Conservation (phyloP, 2,329 filamentous ascomycete genomes). For the Periconia digitata region DNA sequence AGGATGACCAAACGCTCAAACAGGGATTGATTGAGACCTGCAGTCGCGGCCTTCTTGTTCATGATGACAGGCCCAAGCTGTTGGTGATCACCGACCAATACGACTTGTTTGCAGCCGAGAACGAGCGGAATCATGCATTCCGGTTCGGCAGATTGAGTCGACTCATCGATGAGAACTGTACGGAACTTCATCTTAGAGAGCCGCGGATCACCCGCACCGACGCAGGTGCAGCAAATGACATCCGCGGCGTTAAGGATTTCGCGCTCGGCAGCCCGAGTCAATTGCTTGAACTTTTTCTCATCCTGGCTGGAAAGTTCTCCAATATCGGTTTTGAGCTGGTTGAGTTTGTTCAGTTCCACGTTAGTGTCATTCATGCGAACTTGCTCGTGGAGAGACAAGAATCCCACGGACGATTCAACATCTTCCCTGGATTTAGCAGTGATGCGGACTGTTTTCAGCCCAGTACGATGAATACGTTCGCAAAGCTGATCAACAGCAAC, state of each 20-base stretch:
- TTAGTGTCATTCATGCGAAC: conserved; percentile 98
- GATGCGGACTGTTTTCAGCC: conserved; percentile 92
- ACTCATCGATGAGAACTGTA: conserved; percentile 97
- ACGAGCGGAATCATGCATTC: conserved; percentile 99
- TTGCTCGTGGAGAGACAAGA: conserved; percentile 93
- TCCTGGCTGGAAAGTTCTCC: conserved; percentile 93
- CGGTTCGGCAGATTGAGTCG: conserved; percentile 94
- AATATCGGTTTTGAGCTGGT: conserved; percentile 86
- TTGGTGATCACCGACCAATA: conserved; percentile 97
- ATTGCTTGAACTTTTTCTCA: conserved; percentile 97
- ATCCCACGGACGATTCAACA: conserved; percentile 96
- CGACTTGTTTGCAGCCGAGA: conserved; percentile 96
- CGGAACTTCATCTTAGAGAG: conserved; percentile 97
- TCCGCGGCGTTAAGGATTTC: conserved; percentile 95
- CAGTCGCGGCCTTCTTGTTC: conserved; percentile 99
- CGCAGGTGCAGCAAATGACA: conserved; percentile 98
- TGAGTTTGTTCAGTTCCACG: conserved; percentile 86
- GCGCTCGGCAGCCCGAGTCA: conserved; percentile 89
- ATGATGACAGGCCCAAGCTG: conserved; percentile 98
- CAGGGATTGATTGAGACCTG: conserved; percentile 94
- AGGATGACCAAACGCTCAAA: conserved; percentile 95
- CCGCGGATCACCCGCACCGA: conserved; percentile 93
- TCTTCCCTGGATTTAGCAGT: conserved; percentile 99
- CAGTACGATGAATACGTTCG: conserved; percentile 92
- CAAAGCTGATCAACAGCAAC: conserved; percentile 98